These are phyloP conservation scores for Tricholoma furcatifolium DNA, from an alignment of 768 basidiomycete genomes.

Conservation along the genomic window DNA sequence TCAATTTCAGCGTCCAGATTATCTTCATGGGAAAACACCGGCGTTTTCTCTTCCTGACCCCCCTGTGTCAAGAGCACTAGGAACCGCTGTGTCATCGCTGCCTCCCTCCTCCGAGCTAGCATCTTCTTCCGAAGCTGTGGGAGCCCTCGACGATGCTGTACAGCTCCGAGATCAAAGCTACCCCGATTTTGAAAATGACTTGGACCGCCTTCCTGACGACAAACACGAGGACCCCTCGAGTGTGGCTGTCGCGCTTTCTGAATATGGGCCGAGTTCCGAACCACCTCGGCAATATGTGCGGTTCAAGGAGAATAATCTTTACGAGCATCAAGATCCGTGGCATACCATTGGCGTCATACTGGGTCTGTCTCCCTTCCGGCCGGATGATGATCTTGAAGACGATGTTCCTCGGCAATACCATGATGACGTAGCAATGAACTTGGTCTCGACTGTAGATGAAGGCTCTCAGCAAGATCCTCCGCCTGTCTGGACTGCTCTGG, in stretches of 20 bases:
- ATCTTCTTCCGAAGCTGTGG: conserved; percentile 1
- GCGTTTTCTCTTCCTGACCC: background rate
- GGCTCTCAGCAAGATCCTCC: background rate
- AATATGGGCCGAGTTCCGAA: background rate
- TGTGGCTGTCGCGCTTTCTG: background rate
- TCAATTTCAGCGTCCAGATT: background rate
- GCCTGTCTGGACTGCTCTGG: background rate
- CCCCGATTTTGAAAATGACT: background rate
- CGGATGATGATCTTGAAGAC: background rate
- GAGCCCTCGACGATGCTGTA: background rate
- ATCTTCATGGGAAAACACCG: background rate
- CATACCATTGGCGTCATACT: conserved; percentile 40
- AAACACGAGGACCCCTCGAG: background rate
- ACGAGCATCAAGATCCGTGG: conserved; percentile 45
- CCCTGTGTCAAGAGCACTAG: background rate
- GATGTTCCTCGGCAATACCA: background rate
- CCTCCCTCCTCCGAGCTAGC: conserved; percentile 14
- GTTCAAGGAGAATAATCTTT: conserved; percentile 24
- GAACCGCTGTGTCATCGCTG: conserved; percentile 1
- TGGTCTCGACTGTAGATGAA: background rate
- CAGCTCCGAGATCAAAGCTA: background rate
- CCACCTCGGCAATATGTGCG: conserved; percentile 3
- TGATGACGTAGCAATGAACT: background rate
- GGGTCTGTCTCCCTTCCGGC: conserved; percentile 23
- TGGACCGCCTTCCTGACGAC: background rate